Evolutionary conservation across 2,329 filamentous ascomycete species (phyloP), one percentile per base, ranked within the genome.

Genomic region (Verticillium longisporum): DNA sequence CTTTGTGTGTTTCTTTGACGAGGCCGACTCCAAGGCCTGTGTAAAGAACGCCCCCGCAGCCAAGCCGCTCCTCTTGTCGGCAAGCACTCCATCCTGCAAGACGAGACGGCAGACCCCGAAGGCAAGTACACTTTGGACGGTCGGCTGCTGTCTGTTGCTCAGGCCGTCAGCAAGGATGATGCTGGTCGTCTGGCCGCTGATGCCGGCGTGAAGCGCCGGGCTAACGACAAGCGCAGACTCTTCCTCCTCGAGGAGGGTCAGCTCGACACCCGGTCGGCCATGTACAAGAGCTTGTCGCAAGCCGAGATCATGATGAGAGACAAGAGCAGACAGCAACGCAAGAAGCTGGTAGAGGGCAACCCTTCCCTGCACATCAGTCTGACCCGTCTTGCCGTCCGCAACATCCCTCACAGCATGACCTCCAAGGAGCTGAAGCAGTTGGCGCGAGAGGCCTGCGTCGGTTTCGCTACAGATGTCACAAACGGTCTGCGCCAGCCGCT

Each of bases 61-160:
- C 76, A 80, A 62, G 66, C 75, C 10, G 71, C 79, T n/a, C 75
- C 79, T 15, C 76, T 84, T 63, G 59, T 58, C 14, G 64, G 60
- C 32, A 89, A 90, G 68, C 88, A 89, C 64, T 98, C 95, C 0
- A 85, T 99, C 38, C 83, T 99, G 15, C 90, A 98, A 72, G 88
- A 97, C 71, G 92, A 96, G 66, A 86, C 86, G 55, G 83, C 88
- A 15, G 96, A 99, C 69, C 86, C 88, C 0, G 86, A 86, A 45
- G 95, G 95, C 60, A 86, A 84, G 67, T 99, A 97, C 77, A 98
- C 93, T 0, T 81, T 99, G 56, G 91, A 97, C 53, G 92, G 93
- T 4, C 91, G 95, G 62, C 85, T 97, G 15, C 80, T 99, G 6
- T 90, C 94, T 67, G 81, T 99, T 31, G 85, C 91, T 2, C 88